Base-by-base conservation (phyloP, 2,329 filamentous ascomycete genomes). In the Fusarium irregulare region DNA sequence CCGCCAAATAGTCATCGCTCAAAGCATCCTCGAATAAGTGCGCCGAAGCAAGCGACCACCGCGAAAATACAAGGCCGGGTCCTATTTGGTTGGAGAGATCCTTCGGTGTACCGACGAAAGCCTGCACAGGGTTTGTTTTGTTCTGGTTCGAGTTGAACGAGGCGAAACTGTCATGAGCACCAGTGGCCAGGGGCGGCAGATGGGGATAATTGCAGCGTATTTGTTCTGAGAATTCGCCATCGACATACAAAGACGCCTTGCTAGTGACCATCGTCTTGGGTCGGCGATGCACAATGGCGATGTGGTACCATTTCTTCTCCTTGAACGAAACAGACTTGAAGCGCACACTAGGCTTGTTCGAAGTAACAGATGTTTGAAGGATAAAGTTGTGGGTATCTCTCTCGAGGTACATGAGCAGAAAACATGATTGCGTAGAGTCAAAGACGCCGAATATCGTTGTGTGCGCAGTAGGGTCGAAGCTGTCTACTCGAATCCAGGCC, bases 401-500 rank as follows among this genome's bases (percentile, higher is more conserved):
- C 78, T 99, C 97, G 41, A 99, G 85, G 76, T 99, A 99, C 64
- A 94, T 91, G 73, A 99, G 88, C 37, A 99, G 83, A 76, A 99
- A 99, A 79, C 96, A 99, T 7, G 93, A 93, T 79, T 98, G 95
- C 7, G 89, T 93, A 6, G 91, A 86, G 80, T 99, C 96, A 79
- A 97, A 98, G 11, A 96, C 93, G 27, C 96, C 96, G 78, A 99
- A 99, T 16, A 99, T 87, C 0, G 96, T 99, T 1, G 96, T 99
- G 78, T 99, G 96, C 18, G 92, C 90, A 47, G 88, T 88, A 7
- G 88, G 83, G 78, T 99, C 97, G 78, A 96, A 98, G 42, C 89
- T 85, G 78, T 98, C 94, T 64, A 99, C 88, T 21, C 92, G 89
- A 51, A 97, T 87, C 96, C 96, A 99, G 1, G 93, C 88, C 47